Evolutionary conservation across 768 basidiomycete species (phyloP), one percentile per base, ranked within the genome.

Genomic region (Suillus clintonianus): DNA sequence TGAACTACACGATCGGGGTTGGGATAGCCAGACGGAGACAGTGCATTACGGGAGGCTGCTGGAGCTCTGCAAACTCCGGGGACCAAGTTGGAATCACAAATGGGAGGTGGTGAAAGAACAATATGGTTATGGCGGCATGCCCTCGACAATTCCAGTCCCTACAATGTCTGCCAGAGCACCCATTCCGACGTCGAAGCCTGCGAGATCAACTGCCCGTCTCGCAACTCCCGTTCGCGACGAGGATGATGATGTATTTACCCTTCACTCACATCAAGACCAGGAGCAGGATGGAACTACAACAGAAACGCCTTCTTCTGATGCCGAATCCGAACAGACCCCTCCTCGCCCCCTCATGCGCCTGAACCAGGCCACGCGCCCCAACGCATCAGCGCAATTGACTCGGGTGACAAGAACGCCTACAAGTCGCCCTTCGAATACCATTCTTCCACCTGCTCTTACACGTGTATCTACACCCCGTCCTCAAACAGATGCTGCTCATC

Each of bases 11-110:
- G 89, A 91, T 67, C 83, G 88, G 2, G 89, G 89, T 3, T 76
- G 94, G n/a, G 90, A 94, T 65, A 83, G 88, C 24, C 86, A 89
- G 65, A 80, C 84, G 9, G 94, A 94, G 72, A 90, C 91, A 11
- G 80, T 89, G 4, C 92, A 90, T 71, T 96, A 95, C 72, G 86
- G 87, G 22, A 91, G 92, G 72, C 75, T 96, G 36, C 77, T 96
- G 64, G 94, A 95, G 74, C 79, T 96, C 4, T 91, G 91, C 53
- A 92, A 90, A 47, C 71, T 95, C 69, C 91, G 87, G 76, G 94
- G 91, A 11, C 81, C 80, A 62, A 89, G 85, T 70, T 96, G 94
- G 93, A 85, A 81, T 36, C 89, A 87, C 36, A 94, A 94, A 75
- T 96, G 94, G 94, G 79, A 79, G 39, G 80, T 80, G 66, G 87